Conservation (phyloP, 257 asterid genomes). For the Salvia rosmarinus region DNA sequence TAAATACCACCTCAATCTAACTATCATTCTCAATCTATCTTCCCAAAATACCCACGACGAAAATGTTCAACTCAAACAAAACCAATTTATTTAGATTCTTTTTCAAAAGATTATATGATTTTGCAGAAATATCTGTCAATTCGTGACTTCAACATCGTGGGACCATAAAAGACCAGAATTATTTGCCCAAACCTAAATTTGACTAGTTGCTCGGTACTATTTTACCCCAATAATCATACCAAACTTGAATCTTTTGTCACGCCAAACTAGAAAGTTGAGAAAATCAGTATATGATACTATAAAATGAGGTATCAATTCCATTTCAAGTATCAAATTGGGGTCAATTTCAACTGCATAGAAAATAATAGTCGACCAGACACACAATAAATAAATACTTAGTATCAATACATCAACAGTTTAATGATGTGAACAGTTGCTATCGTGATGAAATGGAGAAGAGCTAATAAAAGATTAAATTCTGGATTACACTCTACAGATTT, state of each 20-base stretch:
- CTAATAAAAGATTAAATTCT: no score
- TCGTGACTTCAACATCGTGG: conserved; percentile 10
- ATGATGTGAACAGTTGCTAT: no score
- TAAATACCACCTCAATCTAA: no score
- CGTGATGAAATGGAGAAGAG: no score
- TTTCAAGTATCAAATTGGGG: neutral
- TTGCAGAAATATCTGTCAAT: neutral
- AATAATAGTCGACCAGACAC: neutral
- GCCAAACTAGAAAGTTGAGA: conserved; percentile 3
- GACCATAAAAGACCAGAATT: neutral
- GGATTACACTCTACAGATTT: no score
- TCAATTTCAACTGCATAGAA: neutral
- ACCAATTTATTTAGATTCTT: neutral
- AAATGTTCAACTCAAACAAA: neutral
- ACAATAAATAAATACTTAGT: no score
- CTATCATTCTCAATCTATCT: no score
- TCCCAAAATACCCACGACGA: neutral
- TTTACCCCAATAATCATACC: neutral
- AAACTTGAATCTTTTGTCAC: conserved; percentile 16
- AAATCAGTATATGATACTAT: neutral
- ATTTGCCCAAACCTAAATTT: conserved; percentile 15
- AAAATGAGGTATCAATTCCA: neutral
- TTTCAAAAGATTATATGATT: neutral
- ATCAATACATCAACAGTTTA: neutral
- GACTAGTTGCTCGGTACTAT: conserved; percentile 26